A percentile compares a stretch with the other conserved stretches of the same genome.
Evolutionary conservation across 129 eudicot genomes (phyloP).

Genomic region (Deinandra increscens): DNA sequence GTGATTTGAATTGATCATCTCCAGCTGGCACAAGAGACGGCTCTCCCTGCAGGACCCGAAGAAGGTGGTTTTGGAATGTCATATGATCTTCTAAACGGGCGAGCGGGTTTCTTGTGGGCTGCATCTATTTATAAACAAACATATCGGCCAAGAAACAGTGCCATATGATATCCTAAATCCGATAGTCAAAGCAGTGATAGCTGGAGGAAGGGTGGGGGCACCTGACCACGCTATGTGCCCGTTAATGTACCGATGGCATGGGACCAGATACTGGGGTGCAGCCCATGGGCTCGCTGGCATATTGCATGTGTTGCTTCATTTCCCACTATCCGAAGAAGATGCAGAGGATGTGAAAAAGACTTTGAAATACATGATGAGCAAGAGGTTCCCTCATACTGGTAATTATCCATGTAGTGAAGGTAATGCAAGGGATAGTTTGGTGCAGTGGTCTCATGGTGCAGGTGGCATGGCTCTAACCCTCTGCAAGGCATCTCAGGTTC

Average conservation of each 20-base stretch:
- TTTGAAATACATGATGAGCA: conserved; percentile 84
- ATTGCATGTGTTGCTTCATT: conserved; percentile 75
- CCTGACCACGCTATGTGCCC: conserved; percentile 59
- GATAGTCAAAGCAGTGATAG: conserved; percentile 65
- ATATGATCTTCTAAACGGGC: conserved; percentile 81
- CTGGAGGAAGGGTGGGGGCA: conserved; percentile 88
- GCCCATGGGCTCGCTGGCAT: conserved; percentile 94
- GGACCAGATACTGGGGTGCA: conserved; percentile 93
- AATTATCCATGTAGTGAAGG: conserved; percentile 92
- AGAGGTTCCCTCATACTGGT: conserved; percentile 78
- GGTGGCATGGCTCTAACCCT: conserved; percentile 72
- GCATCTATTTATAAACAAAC: conserved; percentile 68
- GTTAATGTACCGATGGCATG: conserved; percentile 88
- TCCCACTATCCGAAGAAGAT: conserved; percentile 54
- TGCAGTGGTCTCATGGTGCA: conserved; percentile 95
- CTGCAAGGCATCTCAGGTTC: conserved; percentile 86
- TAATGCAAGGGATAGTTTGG: conserved; percentile 72
- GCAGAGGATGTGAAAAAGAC: conserved; percentile 70
- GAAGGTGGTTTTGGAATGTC: conserved; percentile 99
- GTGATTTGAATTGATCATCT: not conserved
- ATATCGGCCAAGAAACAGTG: conserved; percentile 54
- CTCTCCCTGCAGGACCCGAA: conserved; percentile 87
- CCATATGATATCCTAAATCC: conserved; percentile 55
- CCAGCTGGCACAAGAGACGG: conserved; percentile 77
- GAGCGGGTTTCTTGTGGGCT: conserved; percentile 94